phyloP scores from a whole-genome alignment of 768 basidiomycete genomes.

The Boletus huronensis region DNA sequence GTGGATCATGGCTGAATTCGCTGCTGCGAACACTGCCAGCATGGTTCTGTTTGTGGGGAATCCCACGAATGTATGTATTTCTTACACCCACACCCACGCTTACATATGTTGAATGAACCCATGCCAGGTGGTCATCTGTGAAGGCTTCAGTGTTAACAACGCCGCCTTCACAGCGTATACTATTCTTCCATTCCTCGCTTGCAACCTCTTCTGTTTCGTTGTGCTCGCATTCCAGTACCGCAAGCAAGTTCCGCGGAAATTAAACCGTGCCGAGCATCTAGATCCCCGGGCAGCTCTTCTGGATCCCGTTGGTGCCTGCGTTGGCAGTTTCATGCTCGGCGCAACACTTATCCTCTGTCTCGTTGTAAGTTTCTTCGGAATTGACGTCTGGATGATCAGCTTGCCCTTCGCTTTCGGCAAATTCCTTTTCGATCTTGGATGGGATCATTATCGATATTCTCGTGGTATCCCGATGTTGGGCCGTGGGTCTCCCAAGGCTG shows the following conservation, averaged over 20 bases:
- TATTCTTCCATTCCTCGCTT: constrained; percentile 73
- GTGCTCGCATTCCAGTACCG: constrained; percentile 61
- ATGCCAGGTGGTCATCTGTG: constrained; percentile 68
- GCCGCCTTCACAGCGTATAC: constrained; percentile 79
- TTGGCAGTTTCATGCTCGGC: constrained; percentile 66
- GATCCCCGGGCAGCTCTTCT: constrained; percentile 60
- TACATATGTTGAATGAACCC: neutral
- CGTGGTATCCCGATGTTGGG: constrained; percentile 24
- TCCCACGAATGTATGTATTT: constrained; percentile 67
- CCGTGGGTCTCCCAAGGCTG: neutral
- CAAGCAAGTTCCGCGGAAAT: constrained; percentile 45
- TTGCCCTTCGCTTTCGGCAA: constrained; percentile 77
- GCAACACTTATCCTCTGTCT: constrained; percentile 71
- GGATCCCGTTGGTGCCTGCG: constrained; percentile 70
- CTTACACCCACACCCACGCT: neutral
- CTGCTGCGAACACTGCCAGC: constrained; percentile 75
- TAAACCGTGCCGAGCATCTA: constrained; percentile 37
- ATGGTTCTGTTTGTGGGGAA: constrained; percentile 82
- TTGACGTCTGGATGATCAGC: constrained; percentile 83
- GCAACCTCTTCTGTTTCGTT: constrained; percentile 58
- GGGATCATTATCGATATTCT: constrained; percentile 51
- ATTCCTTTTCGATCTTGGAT: constrained; percentile 59
- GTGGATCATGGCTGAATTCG: constrained; percentile 75
- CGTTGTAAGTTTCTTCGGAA: constrained; percentile 67
- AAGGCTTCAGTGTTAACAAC: constrained; percentile 78